phyloP scores from a whole-genome alignment of 1,284 basidiomycete species.

The Cryptococcus hybrid region DNA sequence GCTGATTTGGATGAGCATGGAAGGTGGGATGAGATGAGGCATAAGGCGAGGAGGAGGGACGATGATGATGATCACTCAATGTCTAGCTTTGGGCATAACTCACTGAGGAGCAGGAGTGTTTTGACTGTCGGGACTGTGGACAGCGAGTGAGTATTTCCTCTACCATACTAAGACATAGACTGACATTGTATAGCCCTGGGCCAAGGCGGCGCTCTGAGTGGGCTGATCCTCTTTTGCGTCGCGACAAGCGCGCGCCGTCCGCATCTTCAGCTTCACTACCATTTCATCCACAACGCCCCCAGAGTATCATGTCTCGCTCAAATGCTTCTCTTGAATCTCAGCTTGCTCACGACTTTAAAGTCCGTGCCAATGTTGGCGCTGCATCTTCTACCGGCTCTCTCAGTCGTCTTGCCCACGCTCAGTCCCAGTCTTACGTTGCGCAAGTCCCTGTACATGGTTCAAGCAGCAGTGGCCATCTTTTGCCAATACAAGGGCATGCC shows the following conservation, averaged over 20 bases:
- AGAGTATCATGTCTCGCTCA: constrained; percentile 65
- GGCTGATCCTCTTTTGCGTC: constrained; percentile 35
- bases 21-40: constrained; percentile 46
- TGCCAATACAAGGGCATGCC: constrained; percentile 2
- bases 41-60: constrained; percentile 76
- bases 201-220: constrained; percentile 55
- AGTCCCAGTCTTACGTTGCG: background rate
- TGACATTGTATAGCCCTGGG: constrained; percentile 64
- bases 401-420: constrained; percentile 16
- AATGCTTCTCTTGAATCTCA: constrained; percentile 79
- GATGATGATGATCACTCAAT: constrained; percentile 86
- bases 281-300: constrained; percentile 36
- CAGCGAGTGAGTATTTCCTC: constrained; percentile 40
- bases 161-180: constrained; percentile 51
- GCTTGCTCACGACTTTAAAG: constrained; percentile 70
- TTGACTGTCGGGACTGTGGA: constrained; percentile 46
- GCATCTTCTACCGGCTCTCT: constrained; percentile 26
- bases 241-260: constrained; percentile 58
- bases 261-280: constrained; percentile 75
- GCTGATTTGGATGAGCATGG: constrained; percentile 29
- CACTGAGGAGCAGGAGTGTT: constrained; percentile 52
- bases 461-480: constrained; percentile 20
- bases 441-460: constrained; percentile 26
- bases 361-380: constrained; percentile 63
- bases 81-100: constrained; percentile 78